Conservation (phyloP, 2,329 filamentous ascomycete species). For the Pseudogymnoascus sp. region DNA sequence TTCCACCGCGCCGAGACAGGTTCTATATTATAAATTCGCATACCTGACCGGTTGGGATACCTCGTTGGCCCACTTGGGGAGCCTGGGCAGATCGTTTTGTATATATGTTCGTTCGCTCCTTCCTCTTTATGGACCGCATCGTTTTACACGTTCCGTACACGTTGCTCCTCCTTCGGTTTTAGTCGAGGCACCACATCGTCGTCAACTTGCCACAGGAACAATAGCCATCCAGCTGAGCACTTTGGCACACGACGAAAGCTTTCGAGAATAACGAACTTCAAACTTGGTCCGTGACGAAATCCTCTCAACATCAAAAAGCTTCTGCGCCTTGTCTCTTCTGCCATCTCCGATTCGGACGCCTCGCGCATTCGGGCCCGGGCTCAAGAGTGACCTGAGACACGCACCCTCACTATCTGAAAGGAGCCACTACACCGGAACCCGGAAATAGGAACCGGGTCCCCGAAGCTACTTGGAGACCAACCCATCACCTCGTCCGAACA, state of each 20-base stretch:
- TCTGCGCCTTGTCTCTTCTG: neutral
- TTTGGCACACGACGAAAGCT: neutral
- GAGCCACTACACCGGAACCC: neutral
- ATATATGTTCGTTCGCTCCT: conserved; percentile 5
- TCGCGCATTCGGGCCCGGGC: neutral
- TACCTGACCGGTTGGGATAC: neutral
- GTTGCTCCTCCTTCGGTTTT: neutral
- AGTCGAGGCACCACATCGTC: neutral
- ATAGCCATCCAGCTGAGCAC: neutral
- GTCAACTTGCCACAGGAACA: neutral
- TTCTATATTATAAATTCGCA: conserved; percentile 3
- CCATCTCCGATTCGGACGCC: neutral
- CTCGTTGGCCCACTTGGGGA: neutral
- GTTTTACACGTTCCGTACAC: neutral
- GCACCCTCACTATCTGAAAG: conserved; percentile 4
- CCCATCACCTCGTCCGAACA: neutral
- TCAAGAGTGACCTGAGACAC: neutral
- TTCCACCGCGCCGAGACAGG: neutral
- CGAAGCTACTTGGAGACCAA: neutral
- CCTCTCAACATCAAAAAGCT: neutral
- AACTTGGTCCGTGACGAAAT: neutral
- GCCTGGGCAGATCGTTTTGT: neutral
- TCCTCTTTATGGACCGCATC: neutral
- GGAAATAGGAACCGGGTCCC: neutral
- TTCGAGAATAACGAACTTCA: neutral